Percentiles rank a stretch among this genome's conserved stretches.
These are phyloP conservation scores for Nicotiana obtusifolia DNA, from an alignment of 257 asterid genomes.

Conservation along the genomic window DNA sequence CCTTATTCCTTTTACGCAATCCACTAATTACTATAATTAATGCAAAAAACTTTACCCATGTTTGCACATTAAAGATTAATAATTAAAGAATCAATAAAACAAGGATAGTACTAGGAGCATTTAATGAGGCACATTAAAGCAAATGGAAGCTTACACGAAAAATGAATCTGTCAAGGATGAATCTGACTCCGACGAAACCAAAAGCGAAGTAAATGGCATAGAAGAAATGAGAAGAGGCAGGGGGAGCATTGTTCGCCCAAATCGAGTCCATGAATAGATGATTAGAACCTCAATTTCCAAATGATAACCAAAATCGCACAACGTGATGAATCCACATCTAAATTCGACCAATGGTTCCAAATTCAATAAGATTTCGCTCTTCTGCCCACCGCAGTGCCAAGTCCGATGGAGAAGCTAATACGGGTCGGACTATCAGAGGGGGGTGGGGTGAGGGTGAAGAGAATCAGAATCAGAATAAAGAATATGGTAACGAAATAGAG, in stretches of 20 bases:
- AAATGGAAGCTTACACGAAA: slow-evolving; percentile 51
- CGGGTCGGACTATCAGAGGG: not conserved
- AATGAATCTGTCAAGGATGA: slow-evolving; percentile 65
- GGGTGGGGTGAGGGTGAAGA: not conserved
- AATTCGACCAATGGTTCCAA: not conserved
- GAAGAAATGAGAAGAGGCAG: slow-evolving; percentile 45
- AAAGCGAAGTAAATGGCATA: slow-evolving; percentile 48
- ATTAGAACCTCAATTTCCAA: slow-evolving; percentile 13
- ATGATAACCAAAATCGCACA: not conserved
- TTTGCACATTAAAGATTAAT: not conserved
- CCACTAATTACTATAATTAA: not conserved
- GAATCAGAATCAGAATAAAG: not conserved
- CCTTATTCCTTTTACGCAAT: not conserved
- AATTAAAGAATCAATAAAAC: not conserved
- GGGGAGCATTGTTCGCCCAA: slow-evolving; percentile 43
- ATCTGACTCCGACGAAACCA: slow-evolving; percentile 55
- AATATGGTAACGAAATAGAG: not conserved
- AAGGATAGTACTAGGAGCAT: not conserved
- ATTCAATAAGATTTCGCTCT: not conserved
- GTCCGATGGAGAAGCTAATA: not conserved
- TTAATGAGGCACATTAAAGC: not conserved
- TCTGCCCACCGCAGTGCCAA: not conserved
- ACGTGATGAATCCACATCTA: slow-evolving; percentile 13
- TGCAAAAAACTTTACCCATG: too few species aligned
- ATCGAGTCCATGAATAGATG: slow-evolving; percentile 45